A percentile compares a stretch with the other conserved stretches of the same genome.
These are phyloP conservation scores for Quillaja saponaria DNA, from an alignment of 306 rosid genomes.

Conservation along the genomic window DNA sequence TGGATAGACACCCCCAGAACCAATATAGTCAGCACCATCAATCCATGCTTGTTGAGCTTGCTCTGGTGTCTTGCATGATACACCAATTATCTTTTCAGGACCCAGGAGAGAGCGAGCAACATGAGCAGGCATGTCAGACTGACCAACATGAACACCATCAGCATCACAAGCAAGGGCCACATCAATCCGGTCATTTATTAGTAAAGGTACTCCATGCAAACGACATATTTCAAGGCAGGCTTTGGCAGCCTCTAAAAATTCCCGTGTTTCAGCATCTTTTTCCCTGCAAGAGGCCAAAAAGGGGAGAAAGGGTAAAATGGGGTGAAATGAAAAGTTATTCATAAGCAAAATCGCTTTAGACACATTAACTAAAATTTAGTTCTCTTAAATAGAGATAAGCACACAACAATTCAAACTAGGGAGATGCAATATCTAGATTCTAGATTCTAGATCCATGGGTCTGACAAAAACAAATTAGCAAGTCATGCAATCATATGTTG, in stretches of 20 bases:
- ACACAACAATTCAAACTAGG: too few species aligned
- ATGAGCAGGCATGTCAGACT: slow-evolving; percentile 80
- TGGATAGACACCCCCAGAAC: slow-evolving; percentile 86
- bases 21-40: slow-evolving; percentile 83
- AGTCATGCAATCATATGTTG: too few species aligned
- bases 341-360: too few species aligned
- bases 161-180: slow-evolving; percentile 90
- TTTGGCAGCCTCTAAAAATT: slow-evolving; percentile 79
- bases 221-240: slow-evolving; percentile 71
- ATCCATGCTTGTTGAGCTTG: slow-evolving; percentile 87
- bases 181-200: slow-evolving; percentile 85
- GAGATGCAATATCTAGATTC: too few species aligned
- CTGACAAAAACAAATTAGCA: too few species aligned
- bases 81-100: slow-evolving; percentile 82
- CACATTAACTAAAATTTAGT: too few species aligned
- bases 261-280: slow-evolving; percentile 69
- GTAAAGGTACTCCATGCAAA: slow-evolving; percentile 65
- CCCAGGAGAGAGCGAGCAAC: slow-evolving; percentile 68
- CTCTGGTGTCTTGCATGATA: slow-evolving; percentile 88
- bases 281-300: slow-evolving; percentile 49
- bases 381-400: too few species aligned
- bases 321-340: too few species aligned
- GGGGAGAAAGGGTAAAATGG: too few species aligned
- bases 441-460: too few species aligned
- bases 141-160: slow-evolving; percentile 93